These are phyloP conservation scores for Castanea crenata DNA, from an alignment of 306 rosid genomes.

Conservation along the genomic window DNA sequence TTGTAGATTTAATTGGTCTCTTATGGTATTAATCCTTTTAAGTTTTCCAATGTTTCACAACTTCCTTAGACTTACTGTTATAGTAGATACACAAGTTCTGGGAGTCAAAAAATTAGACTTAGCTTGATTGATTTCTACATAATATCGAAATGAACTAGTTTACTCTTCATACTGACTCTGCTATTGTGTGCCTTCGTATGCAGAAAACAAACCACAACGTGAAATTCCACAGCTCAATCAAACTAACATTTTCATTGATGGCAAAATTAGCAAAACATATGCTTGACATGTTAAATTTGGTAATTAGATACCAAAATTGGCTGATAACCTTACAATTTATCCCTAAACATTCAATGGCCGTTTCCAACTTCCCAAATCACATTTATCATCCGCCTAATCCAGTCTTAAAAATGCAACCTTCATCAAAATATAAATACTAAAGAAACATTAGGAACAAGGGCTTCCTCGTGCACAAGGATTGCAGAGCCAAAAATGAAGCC, in stretches of 20 bases:
- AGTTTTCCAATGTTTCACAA: not conserved
- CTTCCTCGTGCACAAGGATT: constrained; percentile 1
- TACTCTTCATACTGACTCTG: too few relatives aligned
- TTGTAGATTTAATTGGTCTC: not conserved
- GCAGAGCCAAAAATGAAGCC: not conserved
- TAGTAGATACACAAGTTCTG: not conserved
- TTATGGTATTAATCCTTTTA: not conserved
- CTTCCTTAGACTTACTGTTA: not conserved
- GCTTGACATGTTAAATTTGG: constrained; percentile 21
- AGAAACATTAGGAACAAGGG: not conserved
- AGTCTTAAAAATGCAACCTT: not conserved
- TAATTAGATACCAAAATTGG: constrained; percentile 7
- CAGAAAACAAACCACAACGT: too few relatives aligned
- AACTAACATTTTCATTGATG: not conserved
- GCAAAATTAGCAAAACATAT: not conserved
- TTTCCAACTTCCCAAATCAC: constrained; percentile 8
- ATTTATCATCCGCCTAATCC: not conserved
- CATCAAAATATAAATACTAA: not conserved
- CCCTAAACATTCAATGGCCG: constrained; percentile 4
- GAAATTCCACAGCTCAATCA: not conserved
- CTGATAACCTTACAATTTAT: constrained; percentile 1
- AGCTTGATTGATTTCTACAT: too few relatives aligned
- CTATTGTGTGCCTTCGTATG: too few relatives aligned
- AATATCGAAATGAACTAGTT: too few relatives aligned
- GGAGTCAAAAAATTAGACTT: too few relatives aligned